A percentile compares a stretch with the other conserved stretches of the same genome.
Conservation (phyloP, 148 eudicot genomes). For the Heliosperma pusillum region DNA sequence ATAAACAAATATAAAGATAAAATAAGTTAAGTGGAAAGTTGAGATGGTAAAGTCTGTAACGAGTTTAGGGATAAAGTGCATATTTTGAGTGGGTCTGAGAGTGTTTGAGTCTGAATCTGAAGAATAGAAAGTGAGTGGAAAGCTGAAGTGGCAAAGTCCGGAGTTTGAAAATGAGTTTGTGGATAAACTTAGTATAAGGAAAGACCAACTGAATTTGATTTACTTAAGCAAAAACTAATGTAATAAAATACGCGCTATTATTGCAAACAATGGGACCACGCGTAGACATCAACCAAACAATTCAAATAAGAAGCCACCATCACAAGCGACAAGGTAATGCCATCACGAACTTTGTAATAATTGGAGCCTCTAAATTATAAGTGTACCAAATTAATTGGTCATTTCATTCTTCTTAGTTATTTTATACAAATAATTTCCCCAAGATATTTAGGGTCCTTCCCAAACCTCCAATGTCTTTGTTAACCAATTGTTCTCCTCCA, state of each 20-base stretch:
- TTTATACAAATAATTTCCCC: constrained; percentile 10
- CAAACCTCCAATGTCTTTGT: background rate
- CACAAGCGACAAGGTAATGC: constrained; percentile 13
- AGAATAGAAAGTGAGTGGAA: no score
- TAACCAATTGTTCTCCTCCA: constrained; percentile 5
- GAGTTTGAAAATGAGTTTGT: no score
- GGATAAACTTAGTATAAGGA: no score
- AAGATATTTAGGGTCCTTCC: constrained; percentile 2
- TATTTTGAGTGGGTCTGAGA: no score
- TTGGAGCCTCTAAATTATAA: constrained; percentile 9
- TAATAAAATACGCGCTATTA: background rate
- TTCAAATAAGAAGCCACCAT: constrained; percentile 11
- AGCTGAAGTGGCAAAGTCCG: no score
- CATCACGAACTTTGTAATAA: constrained; percentile 17
- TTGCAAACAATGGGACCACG: constrained; percentile 2
- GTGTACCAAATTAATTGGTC: constrained; percentile 18
- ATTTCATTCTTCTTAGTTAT: background rate
- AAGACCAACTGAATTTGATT: no score
- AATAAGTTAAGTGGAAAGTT: no score
- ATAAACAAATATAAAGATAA: no score
- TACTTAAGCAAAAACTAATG: no score
- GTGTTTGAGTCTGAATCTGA: no score
- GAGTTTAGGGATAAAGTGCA: no score
- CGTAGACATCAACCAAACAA: constrained; percentile 2
- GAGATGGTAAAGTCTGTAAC: no score